Evolutionary conservation across 495 filamentous ascomycete species (phyloP), one percentile per base, ranked within the genome.

Genomic region (Pyrenopolyporus hunteri): DNA sequence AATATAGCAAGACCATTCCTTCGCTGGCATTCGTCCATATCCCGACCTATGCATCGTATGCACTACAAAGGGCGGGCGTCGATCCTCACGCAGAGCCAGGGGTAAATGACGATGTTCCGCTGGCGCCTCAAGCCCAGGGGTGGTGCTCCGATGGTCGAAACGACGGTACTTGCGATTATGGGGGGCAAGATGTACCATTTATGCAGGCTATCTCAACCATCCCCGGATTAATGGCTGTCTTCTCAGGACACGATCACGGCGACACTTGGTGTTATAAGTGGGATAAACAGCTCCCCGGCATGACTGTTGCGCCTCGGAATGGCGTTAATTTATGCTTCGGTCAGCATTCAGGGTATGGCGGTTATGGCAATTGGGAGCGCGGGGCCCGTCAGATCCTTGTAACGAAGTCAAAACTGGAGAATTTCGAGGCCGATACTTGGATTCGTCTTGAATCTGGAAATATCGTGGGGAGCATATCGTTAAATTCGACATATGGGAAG

Each of bases 11-110:
- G 9, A 59, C 51, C 0, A 78, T 91, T 16, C 89, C 89, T 0
- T 85, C 84, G 10, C 62, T 92, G 1, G 87, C 82, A 0, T 92
- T 92, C 68, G 86, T 87, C 8, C 89, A 91, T 64, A 91, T 91
- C 50, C 89, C 88, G 2, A 75, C 78, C 2, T 78, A 80, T 44
- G 85, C 86, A 0, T 84, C 83, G 50, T 74, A 75, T 0, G 77
- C 72, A 20, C 72, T 84, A 6, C 84, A 88, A 60, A 22, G 69
- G 8, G 70, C 47, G 7, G 74, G 78, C 0, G 47, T 79, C 1
- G 67, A 76, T 39, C 39, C 70, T 0, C 63, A 77, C 29, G 70
- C 60, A 0, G 78, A 85, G 20, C 89, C 88, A 0, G 88, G 89
- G 1, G 77, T 90, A 54, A 87, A 91, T 58, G 83, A 86, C 11